phyloP scores from a whole-genome alignment of 2,329 filamentous ascomycete genomes.

The Cercospora janseana region DNA sequence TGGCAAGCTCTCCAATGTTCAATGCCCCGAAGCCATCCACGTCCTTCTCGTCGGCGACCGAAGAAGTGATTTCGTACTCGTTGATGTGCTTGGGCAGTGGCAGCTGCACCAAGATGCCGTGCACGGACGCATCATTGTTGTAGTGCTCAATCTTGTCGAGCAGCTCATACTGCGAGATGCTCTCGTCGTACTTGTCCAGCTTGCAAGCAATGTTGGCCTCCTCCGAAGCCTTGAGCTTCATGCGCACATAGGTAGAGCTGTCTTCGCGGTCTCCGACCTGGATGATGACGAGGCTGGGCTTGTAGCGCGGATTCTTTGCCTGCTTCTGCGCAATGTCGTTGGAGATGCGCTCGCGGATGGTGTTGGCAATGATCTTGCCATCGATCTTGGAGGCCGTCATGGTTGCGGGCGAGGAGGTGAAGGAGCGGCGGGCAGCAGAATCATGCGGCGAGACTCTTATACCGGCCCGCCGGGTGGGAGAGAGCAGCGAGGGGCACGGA shows the following conservation, averaged over 20 bases:
- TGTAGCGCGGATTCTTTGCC: conserved; percentile 78
- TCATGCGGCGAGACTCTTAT: neutral
- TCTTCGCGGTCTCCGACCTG: conserved; percentile 95
- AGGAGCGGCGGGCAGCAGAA: conserved; percentile 33
- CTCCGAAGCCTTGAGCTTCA: conserved; percentile 96
- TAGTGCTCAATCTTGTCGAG: conserved; percentile 75
- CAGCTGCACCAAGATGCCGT: conserved; percentile 91
- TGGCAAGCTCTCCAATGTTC: conserved; percentile 96
- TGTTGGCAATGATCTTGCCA: conserved; percentile 90
- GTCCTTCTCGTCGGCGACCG: conserved; percentile 91
- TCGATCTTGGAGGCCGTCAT: conserved; percentile 94
- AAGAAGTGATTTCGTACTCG: conserved; percentile 85
- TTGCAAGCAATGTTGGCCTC: conserved; percentile 93
- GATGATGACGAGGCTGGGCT: conserved; percentile 87
- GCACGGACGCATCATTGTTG: conserved; percentile 82
- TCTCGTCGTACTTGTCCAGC: conserved; percentile 77
- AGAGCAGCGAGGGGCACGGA: neutral
- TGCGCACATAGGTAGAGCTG: conserved; percentile 93
- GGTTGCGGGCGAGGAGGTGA: conserved; percentile 55
- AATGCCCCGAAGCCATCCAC: conserved; percentile 92
- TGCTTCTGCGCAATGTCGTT: conserved; percentile 79
- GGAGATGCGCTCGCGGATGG: conserved; percentile 78
- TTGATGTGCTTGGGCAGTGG: conserved; percentile 86
- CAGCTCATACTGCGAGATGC: conserved; percentile 79
- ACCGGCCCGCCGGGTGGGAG: neutral